A percentile compares a stretch with the other conserved stretches of the same genome.
These are phyloP conservation scores for Populus hybrid DNA, from an alignment of 441 rosid genomes.

Conservation along the genomic window DNA sequence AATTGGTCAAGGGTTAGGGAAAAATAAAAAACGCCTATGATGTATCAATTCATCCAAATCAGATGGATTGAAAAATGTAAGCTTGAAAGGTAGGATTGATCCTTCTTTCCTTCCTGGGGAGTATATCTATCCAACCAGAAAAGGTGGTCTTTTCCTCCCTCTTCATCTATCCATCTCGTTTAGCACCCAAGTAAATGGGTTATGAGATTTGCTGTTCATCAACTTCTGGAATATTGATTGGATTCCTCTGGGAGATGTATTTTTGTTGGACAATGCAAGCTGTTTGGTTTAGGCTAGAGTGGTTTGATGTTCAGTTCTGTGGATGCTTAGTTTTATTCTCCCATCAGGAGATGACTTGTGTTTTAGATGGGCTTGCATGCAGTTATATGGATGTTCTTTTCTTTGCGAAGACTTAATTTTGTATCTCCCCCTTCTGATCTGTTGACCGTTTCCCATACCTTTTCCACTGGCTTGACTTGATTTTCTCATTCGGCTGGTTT, in stretches of 20 bases:
- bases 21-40: not conserved
- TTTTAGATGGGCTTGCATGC: not conserved
- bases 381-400: not conserved
- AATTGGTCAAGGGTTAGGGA: too few relatives aligned
- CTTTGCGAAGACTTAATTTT: not conserved
- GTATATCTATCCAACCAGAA: not conserved
- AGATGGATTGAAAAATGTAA: not conserved
- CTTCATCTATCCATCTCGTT: not conserved
- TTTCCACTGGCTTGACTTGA: not conserved
- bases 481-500: constrained; percentile 2
- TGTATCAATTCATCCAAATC: not conserved
- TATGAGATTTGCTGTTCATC: not conserved
- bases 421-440: not conserved
- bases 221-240: not conserved
- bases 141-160: not conserved
- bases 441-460: not conserved
- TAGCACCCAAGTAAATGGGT: not conserved
- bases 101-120: not conserved
- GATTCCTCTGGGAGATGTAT: not conserved
- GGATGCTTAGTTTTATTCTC: too few relatives aligned
- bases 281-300: not conserved
- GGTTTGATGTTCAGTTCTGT: not conserved
- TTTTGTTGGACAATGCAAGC: not conserved
- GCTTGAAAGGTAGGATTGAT: not conserved
- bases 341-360: not conserved